phyloP scores from a whole-genome alignment of 495 filamentous ascomycete genomes.

The Podospora pseudocomata region DNA sequence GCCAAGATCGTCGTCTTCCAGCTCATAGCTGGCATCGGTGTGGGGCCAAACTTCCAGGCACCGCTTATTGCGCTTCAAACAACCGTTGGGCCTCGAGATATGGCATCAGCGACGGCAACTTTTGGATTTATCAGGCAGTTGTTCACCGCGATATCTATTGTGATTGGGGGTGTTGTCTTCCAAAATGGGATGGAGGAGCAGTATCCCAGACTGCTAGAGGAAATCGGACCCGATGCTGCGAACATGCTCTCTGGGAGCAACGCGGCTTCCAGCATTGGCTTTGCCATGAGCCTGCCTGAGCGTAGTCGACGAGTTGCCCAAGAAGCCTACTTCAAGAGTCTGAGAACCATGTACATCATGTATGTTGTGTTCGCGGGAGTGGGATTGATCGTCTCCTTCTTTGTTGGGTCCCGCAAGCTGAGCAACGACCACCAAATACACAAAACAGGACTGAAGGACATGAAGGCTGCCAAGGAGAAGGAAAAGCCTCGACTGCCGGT shows the following conservation, averaged over 20 bases:
- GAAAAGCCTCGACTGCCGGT: slow-evolving; percentile 15
- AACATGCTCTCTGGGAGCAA: slow-evolving; percentile 46
- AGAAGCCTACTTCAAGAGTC: slow-evolving; percentile 51
- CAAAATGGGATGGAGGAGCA: slow-evolving; percentile 56
- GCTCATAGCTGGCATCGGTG: slow-evolving; percentile 62
- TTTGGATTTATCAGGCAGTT: slow-evolving; percentile 73
- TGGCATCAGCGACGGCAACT: slow-evolving; percentile 72
- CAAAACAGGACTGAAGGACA: slow-evolving; percentile 58
- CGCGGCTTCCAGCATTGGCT: slow-evolving; percentile 56
- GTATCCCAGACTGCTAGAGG: slow-evolving; percentile 33
- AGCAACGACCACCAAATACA: slow-evolving; percentile 58
- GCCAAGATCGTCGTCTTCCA: slow-evolving; percentile 59
- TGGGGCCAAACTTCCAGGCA: slow-evolving; percentile 66
- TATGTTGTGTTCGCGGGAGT: slow-evolving; percentile 54
- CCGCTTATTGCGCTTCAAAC: slow-evolving; percentile 78
- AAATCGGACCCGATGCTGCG: slow-evolving; percentile 44
- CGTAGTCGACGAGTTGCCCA: slow-evolving; percentile 48
- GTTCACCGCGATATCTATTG: slow-evolving; percentile 65
- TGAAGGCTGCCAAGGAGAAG: slow-evolving; percentile 25
- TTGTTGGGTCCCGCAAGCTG: slow-evolving; percentile 54
- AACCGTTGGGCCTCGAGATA: slow-evolving; percentile 63
- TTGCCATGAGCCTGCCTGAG: slow-evolving; percentile 50
- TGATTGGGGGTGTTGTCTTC: slow-evolving; percentile 79
- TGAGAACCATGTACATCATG: slow-evolving; percentile 67
- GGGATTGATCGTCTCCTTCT: slow-evolving; percentile 52